Base-by-base conservation (phyloP, 1,284 basidiomycete species). In the Trametes sp. region DNA sequence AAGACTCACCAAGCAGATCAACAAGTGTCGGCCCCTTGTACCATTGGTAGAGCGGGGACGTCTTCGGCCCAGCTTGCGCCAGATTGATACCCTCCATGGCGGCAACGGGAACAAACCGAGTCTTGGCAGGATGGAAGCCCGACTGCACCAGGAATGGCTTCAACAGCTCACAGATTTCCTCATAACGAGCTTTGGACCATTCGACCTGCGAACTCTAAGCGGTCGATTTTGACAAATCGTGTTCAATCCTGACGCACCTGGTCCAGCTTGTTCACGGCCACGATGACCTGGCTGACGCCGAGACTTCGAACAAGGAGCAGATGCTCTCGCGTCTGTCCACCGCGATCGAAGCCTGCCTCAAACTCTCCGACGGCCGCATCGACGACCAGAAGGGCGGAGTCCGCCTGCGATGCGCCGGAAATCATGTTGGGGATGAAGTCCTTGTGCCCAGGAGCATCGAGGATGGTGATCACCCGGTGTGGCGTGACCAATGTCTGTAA, bases 391-490 rank as follows among this genome's bases (percentile, higher is more conserved):
- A 99, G 78, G 1, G 97, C 96, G 38, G 94, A 95, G 71, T 99
- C 97, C 0, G 98, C 98, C 78, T 98, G 97, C 0, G 96, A 90
- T 2, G 97, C 97, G 1, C 97, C 97, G 0, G 95, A 97, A 62
- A 99, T 99, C 98, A 99, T 99, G 74, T 98, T 98, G 0, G 98
- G 97, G 60, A 99, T 93, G 71, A 99, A 99, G 73, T 99, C 98
- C 67, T 90, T 93, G 77, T 99, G 97, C 0, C 97, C 97, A 0
- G 97, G 97, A 0, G 98, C 97, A 71, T 99, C 97, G 28, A 99
- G 87, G 23, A 99, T 87, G 1, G 96, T 98, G 67, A 98, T 90
- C 61, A 88, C 85, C 54, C 93, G 86, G 69, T 93, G 86, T 0
- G 87, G 80, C 0, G 96, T 98, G 10, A 84, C 76, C 68, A 99